phyloP scores from a whole-genome alignment of 768 basidiomycete species.

The Roridomyces roridus region DNA sequence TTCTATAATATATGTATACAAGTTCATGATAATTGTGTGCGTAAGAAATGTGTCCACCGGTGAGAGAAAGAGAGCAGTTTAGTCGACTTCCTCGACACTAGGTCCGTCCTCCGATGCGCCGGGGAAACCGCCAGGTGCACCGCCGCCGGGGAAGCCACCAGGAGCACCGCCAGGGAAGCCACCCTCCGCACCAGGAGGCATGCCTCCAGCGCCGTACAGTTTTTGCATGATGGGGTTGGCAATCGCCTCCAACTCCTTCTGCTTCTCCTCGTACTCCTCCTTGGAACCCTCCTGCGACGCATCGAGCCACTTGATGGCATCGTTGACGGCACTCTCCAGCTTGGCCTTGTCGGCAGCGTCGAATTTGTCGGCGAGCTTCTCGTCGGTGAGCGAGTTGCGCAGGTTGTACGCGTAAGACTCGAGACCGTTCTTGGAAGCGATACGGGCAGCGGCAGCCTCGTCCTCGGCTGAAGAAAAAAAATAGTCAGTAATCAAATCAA shows the following conservation, averaged over 20 bases:
- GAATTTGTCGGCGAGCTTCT: slow-evolving; percentile 88
- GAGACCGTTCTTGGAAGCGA: slow-evolving; percentile 87
- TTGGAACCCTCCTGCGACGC: slow-evolving; percentile 87
- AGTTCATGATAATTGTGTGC: background rate
- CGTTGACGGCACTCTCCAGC: slow-evolving; percentile 81
- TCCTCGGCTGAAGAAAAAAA: slow-evolving; percentile 68
- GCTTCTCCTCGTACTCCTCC: slow-evolving; percentile 92
- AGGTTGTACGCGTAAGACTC: slow-evolving; percentile 97
- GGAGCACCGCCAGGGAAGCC: slow-evolving; percentile 65
- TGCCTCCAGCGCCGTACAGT: slow-evolving; percentile 76
- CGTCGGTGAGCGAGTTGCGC: slow-evolving; percentile 85
- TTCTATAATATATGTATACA: too few species aligned
- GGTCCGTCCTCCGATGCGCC: slow-evolving; percentile 81
- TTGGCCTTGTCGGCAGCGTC: slow-evolving; percentile 85
- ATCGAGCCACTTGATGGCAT: slow-evolving; percentile 87
- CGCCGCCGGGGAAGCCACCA: slow-evolving; percentile 73
- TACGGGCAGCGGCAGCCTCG: slow-evolving; percentile 84
- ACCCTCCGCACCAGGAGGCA: slow-evolving; percentile 26
- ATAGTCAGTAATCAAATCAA: slow-evolving; percentile 18
- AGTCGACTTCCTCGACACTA: slow-evolving; percentile 89
- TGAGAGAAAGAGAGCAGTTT: slow-evolving; percentile 37
- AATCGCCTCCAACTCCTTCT: slow-evolving; percentile 89
- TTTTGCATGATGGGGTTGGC: slow-evolving; percentile 77
- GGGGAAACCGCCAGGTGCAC: slow-evolving; percentile 71
- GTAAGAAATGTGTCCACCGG: slow-evolving; percentile 16